These are phyloP conservation scores for Spergularia marina DNA, from an alignment of 148 eudicot genomes.

Conservation along the genomic window DNA sequence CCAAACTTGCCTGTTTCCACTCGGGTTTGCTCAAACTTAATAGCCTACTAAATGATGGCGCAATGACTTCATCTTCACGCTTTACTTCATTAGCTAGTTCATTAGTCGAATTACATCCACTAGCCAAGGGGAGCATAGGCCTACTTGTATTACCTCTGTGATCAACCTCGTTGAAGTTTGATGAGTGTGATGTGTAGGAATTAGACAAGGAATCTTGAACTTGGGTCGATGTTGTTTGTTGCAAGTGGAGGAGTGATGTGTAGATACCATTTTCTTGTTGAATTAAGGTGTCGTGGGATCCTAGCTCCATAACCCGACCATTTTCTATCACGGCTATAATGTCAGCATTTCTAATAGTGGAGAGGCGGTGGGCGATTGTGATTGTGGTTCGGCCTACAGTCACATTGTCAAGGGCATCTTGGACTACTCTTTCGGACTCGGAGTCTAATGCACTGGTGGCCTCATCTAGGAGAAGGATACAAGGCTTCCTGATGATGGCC, in stretches of 20 bases:
- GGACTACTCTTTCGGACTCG: slow-evolving; percentile 64
- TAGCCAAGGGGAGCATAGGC: slow-evolving; percentile 34
- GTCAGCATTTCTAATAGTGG: slow-evolving; percentile 68
- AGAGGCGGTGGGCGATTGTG: slow-evolving; percentile 71
- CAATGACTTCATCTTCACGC: background rate
- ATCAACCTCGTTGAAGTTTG: slow-evolving; percentile 24
- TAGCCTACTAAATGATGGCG: slow-evolving; percentile 62
- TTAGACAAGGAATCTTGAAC: background rate
- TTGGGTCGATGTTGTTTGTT: slow-evolving; percentile 33
- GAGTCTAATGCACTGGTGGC: slow-evolving; percentile 84
- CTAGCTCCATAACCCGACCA: slow-evolving; percentile 52
- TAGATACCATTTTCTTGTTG: slow-evolving; percentile 36
- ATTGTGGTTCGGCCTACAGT: slow-evolving; percentile 61
- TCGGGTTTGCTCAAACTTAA: slow-evolving; percentile 63
- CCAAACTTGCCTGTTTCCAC: slow-evolving; percentile 61
- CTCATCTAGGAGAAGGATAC: slow-evolving; percentile 73
- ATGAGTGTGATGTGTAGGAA: slow-evolving; percentile 13
- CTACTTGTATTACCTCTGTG: slow-evolving; percentile 32
- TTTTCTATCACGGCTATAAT: slow-evolving; percentile 51
- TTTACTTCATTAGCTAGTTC: slow-evolving; percentile 8
- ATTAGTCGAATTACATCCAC: slow-evolving; percentile 43
- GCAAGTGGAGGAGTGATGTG: slow-evolving; percentile 46
- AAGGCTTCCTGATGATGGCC: slow-evolving; percentile 65
- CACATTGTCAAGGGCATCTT: slow-evolving; percentile 67
- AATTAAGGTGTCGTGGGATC: slow-evolving; percentile 54